Conservation (phyloP, 106 monocot genomes). For the Triglochin maritima region DNA sequence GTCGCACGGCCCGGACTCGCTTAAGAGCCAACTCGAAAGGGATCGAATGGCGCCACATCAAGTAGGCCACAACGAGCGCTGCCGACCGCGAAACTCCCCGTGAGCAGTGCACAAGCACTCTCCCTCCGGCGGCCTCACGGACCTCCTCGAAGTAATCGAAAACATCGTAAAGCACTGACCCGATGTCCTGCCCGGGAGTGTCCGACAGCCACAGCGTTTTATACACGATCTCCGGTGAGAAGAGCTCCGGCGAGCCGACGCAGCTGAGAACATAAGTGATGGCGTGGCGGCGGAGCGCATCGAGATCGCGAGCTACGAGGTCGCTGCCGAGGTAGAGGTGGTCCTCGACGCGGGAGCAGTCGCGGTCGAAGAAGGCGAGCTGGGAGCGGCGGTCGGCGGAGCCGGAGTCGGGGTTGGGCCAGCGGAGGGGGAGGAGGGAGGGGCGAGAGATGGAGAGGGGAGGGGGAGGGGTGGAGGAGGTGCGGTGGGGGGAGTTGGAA, state of each 20-base stretch:
- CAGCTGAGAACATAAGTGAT: slow-evolving; percentile 85
- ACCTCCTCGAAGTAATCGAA: slow-evolving; percentile 74
- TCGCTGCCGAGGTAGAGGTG: slow-evolving; percentile 67
- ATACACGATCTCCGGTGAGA: slow-evolving; percentile 41
- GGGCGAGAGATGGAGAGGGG: slow-evolving; percentile 8
- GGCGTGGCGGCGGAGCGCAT: slow-evolving; percentile 40
- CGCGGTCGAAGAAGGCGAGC: slow-evolving; percentile 21
- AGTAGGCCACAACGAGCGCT: slow-evolving; percentile 57
- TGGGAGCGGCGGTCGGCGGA: slow-evolving; percentile 8
- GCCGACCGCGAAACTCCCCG: slow-evolving; percentile 65
- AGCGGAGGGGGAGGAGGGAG: slow-evolving; percentile 10
- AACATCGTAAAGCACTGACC: slow-evolving; percentile 57
- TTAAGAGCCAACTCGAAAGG: slow-evolving; percentile 52
- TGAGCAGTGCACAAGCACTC: slow-evolving; percentile 65
- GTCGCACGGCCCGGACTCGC: slow-evolving; percentile 38
- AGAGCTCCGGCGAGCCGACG: slow-evolving; percentile 63
- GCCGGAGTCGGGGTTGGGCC: slow-evolving; percentile 17
- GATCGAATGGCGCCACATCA: slow-evolving; percentile 49
- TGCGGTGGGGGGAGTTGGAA: slow-evolving; percentile 9
- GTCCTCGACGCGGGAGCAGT: slow-evolving; percentile 52
- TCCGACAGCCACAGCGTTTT: slow-evolving; percentile 69
- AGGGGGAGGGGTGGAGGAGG: slow-evolving; percentile 20
- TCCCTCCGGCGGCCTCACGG: slow-evolving; percentile 5
- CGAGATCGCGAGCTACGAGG: slow-evolving; percentile 45
- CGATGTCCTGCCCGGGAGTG: slow-evolving; percentile 63